Conservation (phyloP, 495 filamentous ascomycete genomes). For the Xanthoparmelia taractica region DNA sequence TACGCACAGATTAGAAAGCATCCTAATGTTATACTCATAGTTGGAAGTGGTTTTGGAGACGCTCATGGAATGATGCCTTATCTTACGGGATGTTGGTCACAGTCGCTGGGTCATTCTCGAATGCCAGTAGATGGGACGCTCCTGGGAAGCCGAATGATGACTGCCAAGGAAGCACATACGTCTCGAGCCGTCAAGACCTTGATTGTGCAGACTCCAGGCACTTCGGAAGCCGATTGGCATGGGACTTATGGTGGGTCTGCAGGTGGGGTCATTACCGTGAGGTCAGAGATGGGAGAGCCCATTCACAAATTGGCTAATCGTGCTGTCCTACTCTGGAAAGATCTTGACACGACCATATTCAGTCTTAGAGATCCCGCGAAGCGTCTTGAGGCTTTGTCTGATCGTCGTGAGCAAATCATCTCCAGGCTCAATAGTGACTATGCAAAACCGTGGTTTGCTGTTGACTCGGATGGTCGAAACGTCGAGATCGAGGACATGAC, state of each 20-base stretch:
- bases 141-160: constrained; percentile 45
- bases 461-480: constrained; percentile 23
- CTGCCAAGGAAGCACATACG: constrained; percentile 39
- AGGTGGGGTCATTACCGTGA: constrained; percentile 36
- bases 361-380: constrained; percentile 20
- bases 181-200: constrained; percentile 29
- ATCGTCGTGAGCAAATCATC: constrained; percentile 23
- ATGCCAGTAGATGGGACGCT: constrained; percentile 48
- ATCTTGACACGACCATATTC: constrained; percentile 36
- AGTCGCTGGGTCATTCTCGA: constrained; percentile 34
- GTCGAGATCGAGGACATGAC: constrained; percentile 37
- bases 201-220: constrained; percentile 31
- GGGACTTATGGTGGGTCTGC: constrained; percentile 26
- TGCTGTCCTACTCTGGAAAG: constrained; percentile 35
- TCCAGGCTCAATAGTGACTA: constrained; percentile 34
- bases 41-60: constrained; percentile 45
- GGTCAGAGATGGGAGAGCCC: constrained; percentile 40
- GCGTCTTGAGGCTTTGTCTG: too few relatives aligned
- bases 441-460: constrained; percentile 37
- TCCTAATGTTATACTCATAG: constrained; percentile 44
- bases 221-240: constrained; percentile 31
- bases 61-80: constrained; percentile 46
- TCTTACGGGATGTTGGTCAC: constrained; percentile 40
- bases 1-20: constrained; percentile 40
- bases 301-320: constrained; percentile 40